These are phyloP conservation scores for Acrocalymma vagum DNA, from an alignment of 2,329 filamentous ascomycete species.

Conservation along the genomic window DNA sequence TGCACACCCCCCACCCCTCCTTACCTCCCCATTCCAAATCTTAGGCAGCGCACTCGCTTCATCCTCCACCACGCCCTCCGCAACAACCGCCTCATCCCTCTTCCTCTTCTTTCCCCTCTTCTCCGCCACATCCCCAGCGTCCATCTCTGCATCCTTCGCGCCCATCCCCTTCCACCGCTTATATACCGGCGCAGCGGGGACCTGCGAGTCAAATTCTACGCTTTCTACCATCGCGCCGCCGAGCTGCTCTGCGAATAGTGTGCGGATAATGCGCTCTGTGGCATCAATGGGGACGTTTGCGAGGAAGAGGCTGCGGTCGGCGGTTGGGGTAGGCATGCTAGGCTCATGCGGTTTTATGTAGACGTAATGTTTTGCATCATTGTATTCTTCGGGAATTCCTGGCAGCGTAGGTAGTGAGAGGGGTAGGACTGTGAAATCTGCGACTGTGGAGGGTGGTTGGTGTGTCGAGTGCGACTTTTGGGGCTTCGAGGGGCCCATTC, in stretches of 20 bases:
- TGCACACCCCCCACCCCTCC: conserved; percentile 78
- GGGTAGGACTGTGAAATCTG: conserved; percentile 74
- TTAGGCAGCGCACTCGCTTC: conserved; percentile 71
- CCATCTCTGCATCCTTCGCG: conserved; percentile 39
- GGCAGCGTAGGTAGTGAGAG: conserved; percentile 61
- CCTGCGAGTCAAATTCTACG: conserved; percentile 71
- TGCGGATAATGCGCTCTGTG: conserved; percentile 77
- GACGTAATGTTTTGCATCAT: conserved; percentile 75
- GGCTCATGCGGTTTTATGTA: conserved; percentile 87
- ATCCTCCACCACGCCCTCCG: conserved; percentile 59
- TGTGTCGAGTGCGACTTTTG: conserved; percentile 20
- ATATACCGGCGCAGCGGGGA: conserved; percentile 54
- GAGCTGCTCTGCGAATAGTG: conserved; percentile 77
- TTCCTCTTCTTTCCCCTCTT: conserved; percentile 64
- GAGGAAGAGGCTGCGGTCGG: conserved; percentile 84
- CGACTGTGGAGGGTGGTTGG: conserved; percentile 52
- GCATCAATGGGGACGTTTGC: conserved; percentile 89
- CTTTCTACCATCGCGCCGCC: conserved; percentile 80
- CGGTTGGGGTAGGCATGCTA: conserved; percentile 68
- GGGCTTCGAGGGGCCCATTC: conserved; percentile 29
- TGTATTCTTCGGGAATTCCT: conserved; percentile 58
- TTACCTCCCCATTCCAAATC: conserved; percentile 76
- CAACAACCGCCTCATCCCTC: conserved; percentile 50
- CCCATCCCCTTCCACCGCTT: conserved; percentile 50
- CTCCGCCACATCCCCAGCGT: conserved; percentile 50